These are phyloP conservation scores for Dichotomocladium elegans DNA, from an alignment of 371 early-diverging fungal genomes.

Conservation along the genomic window DNA sequence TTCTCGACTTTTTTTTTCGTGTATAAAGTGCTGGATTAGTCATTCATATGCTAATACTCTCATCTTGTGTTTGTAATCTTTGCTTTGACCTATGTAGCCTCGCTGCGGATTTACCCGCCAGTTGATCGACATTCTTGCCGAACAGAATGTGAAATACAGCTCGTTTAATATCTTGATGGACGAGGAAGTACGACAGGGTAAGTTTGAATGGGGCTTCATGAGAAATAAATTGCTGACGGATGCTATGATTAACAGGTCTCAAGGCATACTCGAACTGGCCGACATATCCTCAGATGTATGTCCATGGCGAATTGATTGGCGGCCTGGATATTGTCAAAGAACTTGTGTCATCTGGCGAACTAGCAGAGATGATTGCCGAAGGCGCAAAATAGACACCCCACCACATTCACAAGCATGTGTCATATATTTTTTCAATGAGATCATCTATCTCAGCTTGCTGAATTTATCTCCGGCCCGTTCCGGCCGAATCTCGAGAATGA, in stretches of 20 bases:
- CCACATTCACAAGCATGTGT: too few relatives aligned
- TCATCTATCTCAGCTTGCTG: too few relatives aligned
- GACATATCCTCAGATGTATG: conserved; percentile 97
- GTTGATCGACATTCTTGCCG: conserved; percentile 63
- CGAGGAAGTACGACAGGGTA: conserved; percentile 83
- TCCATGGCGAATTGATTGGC: conserved; percentile 95
- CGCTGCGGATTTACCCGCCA: conserved; percentile 78
- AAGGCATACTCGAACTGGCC: conserved; percentile 97
- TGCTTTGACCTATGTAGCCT: conserved; percentile 41
- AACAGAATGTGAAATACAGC: conserved; percentile 67
- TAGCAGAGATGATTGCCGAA: conserved; percentile 47
- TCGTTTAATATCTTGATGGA: conserved; percentile 90
- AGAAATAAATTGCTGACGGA: not conserved
- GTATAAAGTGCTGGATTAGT: not conserved
- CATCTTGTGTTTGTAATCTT: not conserved
- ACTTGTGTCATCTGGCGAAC: conserved; percentile 75
- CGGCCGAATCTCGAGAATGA: too few relatives aligned
- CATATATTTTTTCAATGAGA: too few relatives aligned
- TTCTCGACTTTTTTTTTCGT: too few relatives aligned
- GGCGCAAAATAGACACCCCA: too few relatives aligned
- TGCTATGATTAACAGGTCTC: conserved; percentile 51
- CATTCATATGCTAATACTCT: not conserved
- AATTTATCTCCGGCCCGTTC: too few relatives aligned
- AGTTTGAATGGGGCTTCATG: not conserved
- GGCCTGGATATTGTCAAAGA: conserved; percentile 96